Base-by-base conservation (phyloP, 148 eudicot species). In the Chenopodium berlandieri region DNA sequence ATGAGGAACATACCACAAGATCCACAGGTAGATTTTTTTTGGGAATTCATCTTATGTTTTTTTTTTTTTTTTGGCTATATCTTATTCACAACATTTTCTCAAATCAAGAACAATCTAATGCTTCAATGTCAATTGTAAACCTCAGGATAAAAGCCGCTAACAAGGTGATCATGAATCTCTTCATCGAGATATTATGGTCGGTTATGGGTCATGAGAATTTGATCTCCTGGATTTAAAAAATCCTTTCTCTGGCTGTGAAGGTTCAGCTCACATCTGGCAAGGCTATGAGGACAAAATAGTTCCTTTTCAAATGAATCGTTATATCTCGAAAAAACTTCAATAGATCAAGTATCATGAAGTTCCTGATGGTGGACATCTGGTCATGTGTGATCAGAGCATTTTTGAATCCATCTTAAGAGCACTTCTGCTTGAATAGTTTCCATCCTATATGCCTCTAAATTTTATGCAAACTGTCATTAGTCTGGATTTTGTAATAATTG, bases 211-310 rank as follows among this genome's bases (percentile, higher is more conserved):
- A 34, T 95, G 98, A 97, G 95, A 88, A 76, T 91, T 95, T 60
- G 90, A 86, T 75, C 91, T 90, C 7, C 69, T 84, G 82, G 92
- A 90, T 78, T 32, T 95, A 1, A 77, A 56, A 13, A 87, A 92
- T 83, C 97, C 98, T 62, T 92, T 90, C 78, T 89, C 92, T 27
- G 56, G 86, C 76, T 85, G 83, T 7, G 89, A 91, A 54, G 90
- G 96, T 30, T 87, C 91, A 0, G 90, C 89, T 86, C 95, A 92
- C 81, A 71, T 95, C n/a, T 95, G 98, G 97, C 97, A 91, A 82
- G 98, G 96, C 56, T 76, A 58, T 27, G 89, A 93, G 74, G 98
- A 95, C 82, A 90, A 77, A 75, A 75, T 92, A 9, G 82, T 95
- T 69, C 94, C 94, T 30, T 77, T 85, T 16, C 68, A 75, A 75